These are phyloP conservation scores for Geotrichum siamense DNA, from an alignment of 1,139 yeast species.

Conservation along the genomic window DNA sequence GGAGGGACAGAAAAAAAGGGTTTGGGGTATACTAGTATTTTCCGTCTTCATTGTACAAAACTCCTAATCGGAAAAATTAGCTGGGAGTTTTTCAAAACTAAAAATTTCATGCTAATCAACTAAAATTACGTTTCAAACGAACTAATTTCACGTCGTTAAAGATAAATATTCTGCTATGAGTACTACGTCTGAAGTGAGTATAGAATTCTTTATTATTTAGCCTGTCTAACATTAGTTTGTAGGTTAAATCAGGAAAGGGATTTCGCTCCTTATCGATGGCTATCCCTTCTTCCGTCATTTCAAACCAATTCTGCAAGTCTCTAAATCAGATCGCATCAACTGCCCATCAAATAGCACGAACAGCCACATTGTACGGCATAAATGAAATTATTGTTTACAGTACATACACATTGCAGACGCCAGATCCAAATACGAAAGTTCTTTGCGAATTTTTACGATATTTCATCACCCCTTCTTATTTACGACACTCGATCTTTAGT, in stretches of 20 bases:
- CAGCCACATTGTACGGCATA: slow-evolving; percentile 60
- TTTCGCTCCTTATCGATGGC: slow-evolving; percentile 37
- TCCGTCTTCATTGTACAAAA: no score
- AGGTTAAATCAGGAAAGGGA: slow-evolving; percentile 5
- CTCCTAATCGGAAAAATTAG: no score
- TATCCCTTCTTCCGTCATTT: slow-evolving; percentile 56
- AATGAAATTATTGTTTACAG: slow-evolving; percentile 61
- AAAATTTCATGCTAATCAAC: no score
- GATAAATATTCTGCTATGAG: no score
- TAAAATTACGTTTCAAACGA: no score
- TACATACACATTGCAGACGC: slow-evolving; percentile 27
- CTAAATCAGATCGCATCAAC: slow-evolving; percentile 66
- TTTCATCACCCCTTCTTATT: slow-evolving; percentile 81
- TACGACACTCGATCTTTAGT: slow-evolving; percentile 56
- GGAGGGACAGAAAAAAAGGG: no score
- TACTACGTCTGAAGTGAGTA: not conserved
- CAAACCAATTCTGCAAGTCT: slow-evolving; percentile 48
- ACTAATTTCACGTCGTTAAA: no score
- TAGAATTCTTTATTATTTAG: not conserved
- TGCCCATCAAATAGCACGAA: slow-evolving; percentile 72
- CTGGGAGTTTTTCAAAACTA: no score
- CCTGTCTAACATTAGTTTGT: not conserved
- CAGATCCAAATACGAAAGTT: slow-evolving; percentile 20
- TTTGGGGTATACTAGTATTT: no score
- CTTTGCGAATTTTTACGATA: slow-evolving; percentile 70